Evolutionary conservation across 768 basidiomycete genomes (phyloP).

Genomic region (Crassisporium funariophilum): DNA sequence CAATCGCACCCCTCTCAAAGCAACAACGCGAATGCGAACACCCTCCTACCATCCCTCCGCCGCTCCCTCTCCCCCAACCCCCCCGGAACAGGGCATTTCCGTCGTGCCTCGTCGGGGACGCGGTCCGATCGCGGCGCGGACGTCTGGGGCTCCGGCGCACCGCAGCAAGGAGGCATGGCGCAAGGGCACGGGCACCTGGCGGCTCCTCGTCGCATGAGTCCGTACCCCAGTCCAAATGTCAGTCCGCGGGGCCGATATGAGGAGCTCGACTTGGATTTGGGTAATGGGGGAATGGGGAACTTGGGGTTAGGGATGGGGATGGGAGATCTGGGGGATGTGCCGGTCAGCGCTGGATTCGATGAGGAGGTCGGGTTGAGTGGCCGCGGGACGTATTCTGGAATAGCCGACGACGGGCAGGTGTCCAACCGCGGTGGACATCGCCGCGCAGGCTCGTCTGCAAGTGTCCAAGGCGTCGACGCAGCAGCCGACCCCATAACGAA

Average conservation of each 20-base stretch:
- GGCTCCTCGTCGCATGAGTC: constrained; percentile 44
- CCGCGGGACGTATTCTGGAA: constrained; percentile 16
- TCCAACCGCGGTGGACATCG: constrained; percentile 16
- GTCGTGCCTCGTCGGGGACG: constrained; percentile 44
- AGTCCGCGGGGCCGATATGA: constrained; percentile 57
- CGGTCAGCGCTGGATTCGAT: constrained; percentile 30
- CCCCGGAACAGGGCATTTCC: constrained; percentile 33
- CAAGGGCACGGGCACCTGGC: constrained; percentile 8
- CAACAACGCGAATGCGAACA: constrained; percentile 1
- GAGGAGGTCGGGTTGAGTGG: constrained; percentile 31
- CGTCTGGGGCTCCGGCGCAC: constrained; percentile 25
- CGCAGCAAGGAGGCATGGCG: constrained; percentile 33
- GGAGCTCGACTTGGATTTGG: constrained; percentile 43
- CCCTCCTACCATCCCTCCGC: constrained; percentile 21
- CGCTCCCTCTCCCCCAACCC: constrained; percentile 19
- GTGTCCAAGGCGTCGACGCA: constrained; percentile 8
- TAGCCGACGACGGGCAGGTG: constrained; percentile 12
- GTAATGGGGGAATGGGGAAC: constrained; percentile 5
- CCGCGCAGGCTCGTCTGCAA: constrained; percentile 14
- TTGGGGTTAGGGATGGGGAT: constrained; percentile 2
- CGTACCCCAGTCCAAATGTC: constrained; percentile 70
- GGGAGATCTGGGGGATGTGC: constrained; percentile 23
- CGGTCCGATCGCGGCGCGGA: constrained; percentile 43
- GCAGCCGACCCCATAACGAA: constrained; percentile 42
- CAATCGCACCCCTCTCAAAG: background rate